Conservation (phyloP, 768 basidiomycete genomes). For the Leucosporidium creatinivorum region DNA sequence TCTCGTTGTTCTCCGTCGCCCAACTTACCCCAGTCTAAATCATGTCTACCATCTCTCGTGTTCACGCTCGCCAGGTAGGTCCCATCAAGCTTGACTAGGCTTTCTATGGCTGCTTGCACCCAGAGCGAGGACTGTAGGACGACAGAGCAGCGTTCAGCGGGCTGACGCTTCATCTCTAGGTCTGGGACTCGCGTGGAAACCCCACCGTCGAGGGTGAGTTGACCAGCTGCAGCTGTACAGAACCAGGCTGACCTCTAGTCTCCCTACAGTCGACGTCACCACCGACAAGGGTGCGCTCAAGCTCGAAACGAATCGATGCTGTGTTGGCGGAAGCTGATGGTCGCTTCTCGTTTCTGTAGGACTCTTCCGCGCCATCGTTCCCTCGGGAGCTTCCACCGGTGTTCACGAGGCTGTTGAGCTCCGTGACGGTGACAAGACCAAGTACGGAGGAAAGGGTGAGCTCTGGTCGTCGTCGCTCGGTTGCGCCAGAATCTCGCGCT, state of each 20-base stretch:
- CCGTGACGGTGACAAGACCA: conserved; percentile 86
- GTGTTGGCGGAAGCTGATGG: not conserved
- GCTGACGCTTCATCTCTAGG: conserved; percentile 49
- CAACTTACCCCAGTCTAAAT: not conserved
- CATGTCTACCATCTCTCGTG: conserved; percentile 16
- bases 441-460: conserved; percentile 90
- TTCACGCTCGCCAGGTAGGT: conserved; percentile 37
- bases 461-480: conserved; percentile 29
- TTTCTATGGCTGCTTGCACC: not conserved
- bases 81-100: not conserved
- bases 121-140: not conserved
- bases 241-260: not conserved
- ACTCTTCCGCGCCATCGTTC: conserved; percentile 86
- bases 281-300: conserved; percentile 36
- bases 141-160: no score
- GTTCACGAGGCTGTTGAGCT: conserved; percentile 97
- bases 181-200: conserved; percentile 99
- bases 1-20: no score
- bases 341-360: conserved; percentile 53
- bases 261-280: conserved; percentile 30
- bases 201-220: conserved; percentile 46
- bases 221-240: not conserved
- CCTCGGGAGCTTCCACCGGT: conserved; percentile 97
- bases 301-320: not conserved
- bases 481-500: not conserved